Evolutionary conservation across 2,329 filamentous ascomycete species (phyloP), one percentile per base, ranked within the genome.

Genomic region (Nectriaceae sp.): DNA sequence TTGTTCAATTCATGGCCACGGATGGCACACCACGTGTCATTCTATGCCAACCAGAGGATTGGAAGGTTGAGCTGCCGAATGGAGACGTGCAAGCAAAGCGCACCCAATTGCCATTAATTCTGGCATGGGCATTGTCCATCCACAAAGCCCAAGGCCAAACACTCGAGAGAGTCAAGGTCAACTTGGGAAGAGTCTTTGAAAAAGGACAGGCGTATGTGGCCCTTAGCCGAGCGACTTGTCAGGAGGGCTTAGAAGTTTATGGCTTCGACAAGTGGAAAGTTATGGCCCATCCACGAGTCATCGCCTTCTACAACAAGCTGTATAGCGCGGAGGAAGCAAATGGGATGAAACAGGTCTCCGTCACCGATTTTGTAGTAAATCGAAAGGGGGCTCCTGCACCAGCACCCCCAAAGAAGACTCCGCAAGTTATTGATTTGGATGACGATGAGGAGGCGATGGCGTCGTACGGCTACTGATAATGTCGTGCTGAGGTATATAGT

Each of bases 91-190:
- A 96, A 68, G 94, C 94, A 2, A 89, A 90, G 52, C 88, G 94
- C 33, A 80, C 80, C 39, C 89, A 93, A 61, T 70, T 93, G 2
- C 94, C 94, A 1, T 78, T 99, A 42, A 97, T 99, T 54, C 78
- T 99, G 22, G 94, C 94, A 0, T 99, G 94, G 94, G 94, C 94
- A 2, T 74, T 99, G 18, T 96, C 91, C 1, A 99, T 99, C 50
- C 94, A 99, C 75, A 99, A 99, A 71, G 94, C 94, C 1, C 93
- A 97, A 67, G 93, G 93, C 2, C 93, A 97, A 68, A 97, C 93
- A 1, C 75, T 97, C 21, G 91, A 96, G 64, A 81, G 93, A 42
- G 94, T 99, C 50, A 96, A 96, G 65, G 94, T 99, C 21, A 91
- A 99, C 65, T 77, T 99, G 1, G 89, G 90, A 22, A 88, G 84